Evolutionary conservation across 352 stramenopile species (phyloP), one percentile per base, ranked within the genome.

Genomic region (Phytophthora boehmeriae): DNA sequence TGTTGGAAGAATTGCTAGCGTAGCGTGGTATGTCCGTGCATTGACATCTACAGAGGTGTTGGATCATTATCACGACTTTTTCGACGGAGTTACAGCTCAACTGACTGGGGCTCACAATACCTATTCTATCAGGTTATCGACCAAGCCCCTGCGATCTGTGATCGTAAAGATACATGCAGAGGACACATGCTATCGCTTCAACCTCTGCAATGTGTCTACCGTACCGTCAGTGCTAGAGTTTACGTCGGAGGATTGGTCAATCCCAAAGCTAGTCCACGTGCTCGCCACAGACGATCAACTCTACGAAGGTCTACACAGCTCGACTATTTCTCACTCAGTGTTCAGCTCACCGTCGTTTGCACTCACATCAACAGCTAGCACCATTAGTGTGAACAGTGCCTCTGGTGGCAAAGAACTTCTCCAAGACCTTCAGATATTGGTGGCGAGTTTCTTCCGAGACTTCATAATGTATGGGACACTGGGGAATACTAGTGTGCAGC

Each of bases 31-130:
- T 42, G 59, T 78, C 11, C 62, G 56, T 10, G 69, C 70, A 2
- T 57, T 92, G 3, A 64, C 56, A 0, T 48, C 41, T 4, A 63
- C 53, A 0, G 78, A 87, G 47, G 62, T 78, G 0, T 54, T 90
- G 5, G 82, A 93, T 25, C 85, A 93, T 41, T 92, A 84, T 45
- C 77, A 87, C 49, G 79, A 92, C 49, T 87, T 91, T 59, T 36
- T 86, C 10, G 30, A 65, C 4, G 75, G 70, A 0, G 47, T 66
- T 0, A 39, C 30, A 0, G 65, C 63, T 0, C n/a, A 52, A 34
- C 42, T 46, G 10, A 79, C 63, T 0, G 39, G 25, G 8, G 65
- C 63, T 0, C 84, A 93, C 58, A 84, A 81, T 46, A 73, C 74
- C 13, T 91, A 92, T 38, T 59, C 75, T 0, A 54, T 93, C 41